A percentile compares a stretch with the other conserved stretches of the same genome.
These are phyloP conservation scores for Ephemerocybe angulata DNA, from an alignment of 768 basidiomycete species.

Conservation along the genomic window DNA sequence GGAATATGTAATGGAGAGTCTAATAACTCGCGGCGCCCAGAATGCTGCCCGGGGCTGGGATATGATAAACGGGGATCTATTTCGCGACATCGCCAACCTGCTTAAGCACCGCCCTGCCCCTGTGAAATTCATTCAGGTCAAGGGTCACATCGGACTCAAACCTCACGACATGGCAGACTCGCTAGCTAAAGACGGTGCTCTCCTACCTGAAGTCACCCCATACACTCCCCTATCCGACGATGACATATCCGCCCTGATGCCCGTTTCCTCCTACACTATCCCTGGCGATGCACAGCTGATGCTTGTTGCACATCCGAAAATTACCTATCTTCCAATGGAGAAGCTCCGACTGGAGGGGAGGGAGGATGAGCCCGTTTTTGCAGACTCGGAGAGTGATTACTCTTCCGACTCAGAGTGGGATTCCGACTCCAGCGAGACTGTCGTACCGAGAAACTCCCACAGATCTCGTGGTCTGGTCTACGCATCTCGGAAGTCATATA, in stretches of 20 bases:
- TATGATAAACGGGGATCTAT: slow-evolving; percentile 14
- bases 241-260: neutral
- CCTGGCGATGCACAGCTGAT: too few relatives aligned
- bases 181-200: neutral
- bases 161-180: neutral
- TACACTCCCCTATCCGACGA: neutral
- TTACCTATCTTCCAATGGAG: neutral
- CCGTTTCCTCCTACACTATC: too few relatives aligned
- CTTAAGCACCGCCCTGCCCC: slow-evolving; percentile 1
- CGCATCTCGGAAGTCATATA: neutral
- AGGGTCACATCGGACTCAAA: neutral
- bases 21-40: neutral
- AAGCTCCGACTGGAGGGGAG: neutral
- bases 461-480: neutral
- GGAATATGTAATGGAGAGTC: slow-evolving; percentile 11
- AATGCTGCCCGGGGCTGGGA: slow-evolving; percentile 12
- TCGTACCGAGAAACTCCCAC: neutral
- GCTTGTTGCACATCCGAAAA: too few relatives aligned
- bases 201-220: neutral
- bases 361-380: neutral
- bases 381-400: neutral
- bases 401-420: too few relatives aligned
- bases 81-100: slow-evolving; percentile 7
- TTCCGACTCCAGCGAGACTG: neutral
- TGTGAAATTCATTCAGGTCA: neutral